These are phyloP conservation scores for Limnomonas spitsbergensis DNA, from an alignment of 139 green algal genomes.

Conservation along the genomic window DNA sequence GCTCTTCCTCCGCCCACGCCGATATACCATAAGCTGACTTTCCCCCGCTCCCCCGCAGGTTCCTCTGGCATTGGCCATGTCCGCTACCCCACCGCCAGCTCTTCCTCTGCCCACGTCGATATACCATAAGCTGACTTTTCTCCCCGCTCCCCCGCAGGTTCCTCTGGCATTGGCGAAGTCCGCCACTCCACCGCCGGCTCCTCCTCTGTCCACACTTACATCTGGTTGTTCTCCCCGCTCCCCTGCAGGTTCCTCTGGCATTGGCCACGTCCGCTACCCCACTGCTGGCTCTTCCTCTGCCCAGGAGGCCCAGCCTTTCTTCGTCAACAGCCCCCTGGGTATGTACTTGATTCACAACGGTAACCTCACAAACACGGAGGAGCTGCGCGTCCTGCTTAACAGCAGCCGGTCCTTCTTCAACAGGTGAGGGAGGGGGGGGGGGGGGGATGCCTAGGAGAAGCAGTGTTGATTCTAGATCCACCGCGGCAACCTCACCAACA, in stretches of 20 bases:
- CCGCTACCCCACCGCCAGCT: conserved; percentile 93
- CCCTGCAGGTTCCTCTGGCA: conserved; percentile 61
- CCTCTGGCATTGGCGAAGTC: conserved; percentile 80
- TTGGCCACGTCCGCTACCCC: conserved; percentile 93
- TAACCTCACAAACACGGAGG: conserved; percentile 96
- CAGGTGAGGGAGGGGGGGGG: too few relatives aligned
- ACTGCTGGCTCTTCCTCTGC: conserved; percentile 86
- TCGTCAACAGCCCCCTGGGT: conserved; percentile 94
- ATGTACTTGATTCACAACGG: conserved; percentile 99
- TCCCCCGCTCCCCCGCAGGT: too few relatives aligned
- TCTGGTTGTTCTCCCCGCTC: not conserved
- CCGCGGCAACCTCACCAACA: conserved; percentile 99
- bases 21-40: not conserved
- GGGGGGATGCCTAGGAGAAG: too few relatives aligned
- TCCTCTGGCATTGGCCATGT: conserved; percentile 80
- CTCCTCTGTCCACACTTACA: conserved; percentile 52
- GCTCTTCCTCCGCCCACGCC: conserved; percentile 22
- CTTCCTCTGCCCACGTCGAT: not conserved
- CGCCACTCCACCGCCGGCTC: conserved; percentile 94
- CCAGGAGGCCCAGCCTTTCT: conserved; percentile 97
- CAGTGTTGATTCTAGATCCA: conserved; percentile 99
- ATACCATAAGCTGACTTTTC: not conserved
- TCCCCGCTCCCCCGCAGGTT: conserved; percentile 60
- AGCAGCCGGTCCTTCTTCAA: conserved; percentile 85
- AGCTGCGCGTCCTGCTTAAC: conserved; percentile 73